phyloP scores from a whole-genome alignment of 1,284 basidiomycete species.

The Trichosporon sp. region DNA sequence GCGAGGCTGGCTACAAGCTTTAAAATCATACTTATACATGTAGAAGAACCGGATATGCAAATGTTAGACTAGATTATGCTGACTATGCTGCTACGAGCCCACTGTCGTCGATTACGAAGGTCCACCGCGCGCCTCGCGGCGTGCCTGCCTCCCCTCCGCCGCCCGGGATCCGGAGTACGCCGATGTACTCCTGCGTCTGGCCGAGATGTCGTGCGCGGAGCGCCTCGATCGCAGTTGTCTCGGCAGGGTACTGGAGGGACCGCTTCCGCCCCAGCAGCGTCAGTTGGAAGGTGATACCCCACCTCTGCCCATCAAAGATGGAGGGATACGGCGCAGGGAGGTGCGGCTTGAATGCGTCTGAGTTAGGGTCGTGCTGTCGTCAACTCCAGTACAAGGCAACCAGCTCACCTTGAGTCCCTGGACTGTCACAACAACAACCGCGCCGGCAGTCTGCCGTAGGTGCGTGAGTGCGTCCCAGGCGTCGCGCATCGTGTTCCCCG shows the following conservation, averaged over 20 bases:
- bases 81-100: constrained; percentile 36
- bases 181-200: constrained; percentile 36
- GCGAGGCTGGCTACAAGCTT: constrained; percentile 52
- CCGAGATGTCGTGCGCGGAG: constrained; percentile 40
- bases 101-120: constrained; percentile 38
- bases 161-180: constrained; percentile 37
- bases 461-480: constrained; percentile 44
- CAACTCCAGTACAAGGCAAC: neutral
- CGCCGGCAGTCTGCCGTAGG: constrained; percentile 46
- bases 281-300: constrained; percentile 50
- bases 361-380: constrained; percentile 21
- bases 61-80: constrained; percentile 6
- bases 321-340: constrained; percentile 50
- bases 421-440: constrained; percentile 44
- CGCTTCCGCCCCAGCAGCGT: constrained; percentile 37
- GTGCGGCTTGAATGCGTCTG: constrained; percentile 45
- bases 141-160: constrained; percentile 33
- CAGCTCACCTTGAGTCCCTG: constrained; percentile 51
- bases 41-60: constrained; percentile 10
- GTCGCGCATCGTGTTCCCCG: constrained; percentile 35
- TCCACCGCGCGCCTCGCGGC: constrained; percentile 35
- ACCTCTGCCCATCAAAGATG: constrained; percentile 34
- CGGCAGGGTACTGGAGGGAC: constrained; percentile 44
- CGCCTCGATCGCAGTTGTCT: constrained; percentile 45
- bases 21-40: constrained; percentile 3